Conservation (phyloP, 139 green algal genomes). For the Volvox reticuliferus region DNA sequence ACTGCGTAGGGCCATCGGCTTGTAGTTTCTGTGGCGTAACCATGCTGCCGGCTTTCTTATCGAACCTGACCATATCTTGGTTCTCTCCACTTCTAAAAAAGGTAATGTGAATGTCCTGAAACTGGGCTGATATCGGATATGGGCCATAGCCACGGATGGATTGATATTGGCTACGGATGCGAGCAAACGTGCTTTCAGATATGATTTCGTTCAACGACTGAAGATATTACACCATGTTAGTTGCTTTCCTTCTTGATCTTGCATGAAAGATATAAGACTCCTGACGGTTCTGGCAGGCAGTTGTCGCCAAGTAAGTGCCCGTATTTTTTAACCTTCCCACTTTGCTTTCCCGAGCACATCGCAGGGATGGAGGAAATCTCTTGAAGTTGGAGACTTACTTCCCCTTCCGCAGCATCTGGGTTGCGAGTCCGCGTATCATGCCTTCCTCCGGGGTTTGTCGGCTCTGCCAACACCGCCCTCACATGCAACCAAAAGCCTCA, state of each 20-base stretch:
- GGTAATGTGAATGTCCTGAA: background rate
- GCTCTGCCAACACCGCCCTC: background rate
- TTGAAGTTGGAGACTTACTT: constrained; percentile 16
- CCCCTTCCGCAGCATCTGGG: background rate
- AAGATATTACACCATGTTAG: too few species aligned
- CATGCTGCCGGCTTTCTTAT: background rate
- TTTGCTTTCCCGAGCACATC: background rate
- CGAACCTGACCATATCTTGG: constrained; percentile 16
- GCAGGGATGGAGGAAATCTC: constrained; percentile 31
- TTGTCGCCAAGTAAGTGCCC: background rate
- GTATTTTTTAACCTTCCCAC: background rate
- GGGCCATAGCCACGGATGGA: background rate
- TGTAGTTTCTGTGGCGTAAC: background rate
- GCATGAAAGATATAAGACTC: background rate
- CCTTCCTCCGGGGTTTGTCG: constrained; percentile 10
- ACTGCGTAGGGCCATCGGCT: background rate
- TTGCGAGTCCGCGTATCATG: constrained; percentile 13
- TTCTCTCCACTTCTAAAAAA: background rate
- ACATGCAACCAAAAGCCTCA: too few species aligned
- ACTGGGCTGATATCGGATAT: background rate
- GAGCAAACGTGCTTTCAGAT: too few species aligned
- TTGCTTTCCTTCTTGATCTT: too few species aligned
- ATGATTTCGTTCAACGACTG: background rate
- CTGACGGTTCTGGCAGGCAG: background rate
- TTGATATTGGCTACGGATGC: background rate